Conservation (phyloP, 2,329 filamentous ascomycete genomes). For the Colletotrichum plurivorum region DNA sequence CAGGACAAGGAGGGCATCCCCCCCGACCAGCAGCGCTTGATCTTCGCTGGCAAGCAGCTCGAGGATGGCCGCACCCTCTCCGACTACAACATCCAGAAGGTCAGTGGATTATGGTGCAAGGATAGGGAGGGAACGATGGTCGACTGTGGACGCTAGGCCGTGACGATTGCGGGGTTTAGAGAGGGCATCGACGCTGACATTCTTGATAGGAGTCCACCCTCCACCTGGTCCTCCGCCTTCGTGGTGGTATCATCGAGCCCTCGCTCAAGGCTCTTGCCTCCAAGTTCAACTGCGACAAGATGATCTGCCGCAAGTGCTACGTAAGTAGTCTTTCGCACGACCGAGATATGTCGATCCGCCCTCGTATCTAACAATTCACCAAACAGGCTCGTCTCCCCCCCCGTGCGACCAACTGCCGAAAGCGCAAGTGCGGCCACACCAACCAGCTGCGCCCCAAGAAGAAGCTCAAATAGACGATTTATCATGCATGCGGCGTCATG, state of each 20-base stretch:
- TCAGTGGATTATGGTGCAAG: conserved; percentile 58
- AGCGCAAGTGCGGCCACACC: conserved; percentile 99
- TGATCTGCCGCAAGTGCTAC: conserved; percentile 99
- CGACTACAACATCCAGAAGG: conserved; percentile 99
- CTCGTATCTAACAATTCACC: conserved; percentile 6
- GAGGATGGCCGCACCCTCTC: conserved; percentile 97
- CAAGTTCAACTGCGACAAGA: conserved; percentile 99
- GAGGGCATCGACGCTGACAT: conserved; percentile 38
- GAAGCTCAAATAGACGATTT: conserved; percentile 87
- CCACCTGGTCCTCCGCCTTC: conserved; percentile 97
- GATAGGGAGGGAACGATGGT: not conserved
- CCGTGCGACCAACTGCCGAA: conserved; percentile 99
- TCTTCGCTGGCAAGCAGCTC: conserved; percentile 99
- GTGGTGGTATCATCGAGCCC: conserved; percentile 99
- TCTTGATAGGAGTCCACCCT: conserved; percentile 90
- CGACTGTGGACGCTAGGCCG: not conserved
- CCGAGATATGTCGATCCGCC: not conserved
- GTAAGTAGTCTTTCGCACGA: conserved; percentile 68
- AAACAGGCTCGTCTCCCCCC: conserved; percentile 85
- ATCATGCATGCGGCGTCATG: conserved; percentile 61
- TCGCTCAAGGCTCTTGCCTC: conserved; percentile 97
- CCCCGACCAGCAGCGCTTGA: conserved; percentile 97
- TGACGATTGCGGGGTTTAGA: not conserved
- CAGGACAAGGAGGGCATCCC: conserved; percentile 99
- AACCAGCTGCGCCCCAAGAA: conserved; percentile 99